Evolutionary conservation across 352 stramenopile genomes (phyloP).

Genomic region (Pythium sukuiense): DNA sequence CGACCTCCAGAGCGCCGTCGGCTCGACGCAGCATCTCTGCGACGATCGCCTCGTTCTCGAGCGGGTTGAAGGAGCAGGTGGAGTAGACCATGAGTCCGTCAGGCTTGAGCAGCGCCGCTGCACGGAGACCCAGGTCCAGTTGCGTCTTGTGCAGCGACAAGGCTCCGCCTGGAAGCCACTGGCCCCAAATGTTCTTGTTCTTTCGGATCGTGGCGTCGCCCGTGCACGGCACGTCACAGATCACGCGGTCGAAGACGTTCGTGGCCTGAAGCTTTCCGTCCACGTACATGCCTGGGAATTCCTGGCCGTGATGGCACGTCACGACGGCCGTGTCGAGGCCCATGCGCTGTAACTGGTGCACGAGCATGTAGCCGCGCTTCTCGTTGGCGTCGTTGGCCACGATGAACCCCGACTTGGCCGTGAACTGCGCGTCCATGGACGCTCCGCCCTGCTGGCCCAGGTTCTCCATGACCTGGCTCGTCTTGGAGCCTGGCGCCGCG

Average conservation of each 20-base stretch:
- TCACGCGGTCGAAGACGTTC: slow-evolving; percentile 94
- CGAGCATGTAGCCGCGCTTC: slow-evolving; percentile 96
- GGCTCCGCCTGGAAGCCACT: slow-evolving; percentile 85
- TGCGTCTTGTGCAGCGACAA: slow-evolving; percentile 93
- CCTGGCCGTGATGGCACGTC: slow-evolving; percentile 91
- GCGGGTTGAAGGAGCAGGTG: slow-evolving; percentile 97
- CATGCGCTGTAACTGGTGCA: slow-evolving; percentile 89
- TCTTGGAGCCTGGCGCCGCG: slow-evolving; percentile 98
- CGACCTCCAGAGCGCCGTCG: slow-evolving; percentile 84
- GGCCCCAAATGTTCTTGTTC: slow-evolving; percentile 91
- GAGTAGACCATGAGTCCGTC: slow-evolving; percentile 94
- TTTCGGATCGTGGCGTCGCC: slow-evolving; percentile 98
- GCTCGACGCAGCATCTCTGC: slow-evolving; percentile 90
- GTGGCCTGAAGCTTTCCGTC: slow-evolving; percentile 33
- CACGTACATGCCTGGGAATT: slow-evolving; percentile 91
- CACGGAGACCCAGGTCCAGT: slow-evolving; percentile 90
- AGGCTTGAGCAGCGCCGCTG: slow-evolving; percentile 87
- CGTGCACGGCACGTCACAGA: slow-evolving; percentile 98
- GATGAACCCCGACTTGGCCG: slow-evolving; percentile 67
- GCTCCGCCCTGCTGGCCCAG: slow-evolving; percentile 31
- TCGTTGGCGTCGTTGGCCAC: slow-evolving; percentile 96
- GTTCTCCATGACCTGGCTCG: slow-evolving; percentile 95
- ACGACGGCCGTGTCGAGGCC: slow-evolving; percentile 85
- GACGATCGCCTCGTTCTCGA: slow-evolving; percentile 98
- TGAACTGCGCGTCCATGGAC: slow-evolving; percentile 17